Evolutionary conservation across 306 rosid species (phyloP).

Genomic region (Coriaria nepalensis): DNA sequence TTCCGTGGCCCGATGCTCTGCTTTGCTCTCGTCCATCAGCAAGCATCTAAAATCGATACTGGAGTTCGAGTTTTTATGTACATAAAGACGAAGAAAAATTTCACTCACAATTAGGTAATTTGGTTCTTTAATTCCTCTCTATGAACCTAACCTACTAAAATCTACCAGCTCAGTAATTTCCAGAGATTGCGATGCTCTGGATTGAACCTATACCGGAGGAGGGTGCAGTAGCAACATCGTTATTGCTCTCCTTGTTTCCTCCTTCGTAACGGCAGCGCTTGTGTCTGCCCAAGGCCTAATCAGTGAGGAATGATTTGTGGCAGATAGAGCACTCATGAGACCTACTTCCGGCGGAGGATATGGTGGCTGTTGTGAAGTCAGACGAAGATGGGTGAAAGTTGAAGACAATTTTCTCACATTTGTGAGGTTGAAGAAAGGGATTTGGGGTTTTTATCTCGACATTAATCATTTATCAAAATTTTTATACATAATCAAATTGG

Average conservation of each 20-base stretch:
- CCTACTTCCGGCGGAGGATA: conserved; percentile 34
- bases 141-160: neutral
- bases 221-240: conserved; percentile 33
- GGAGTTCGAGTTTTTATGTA: too few species aligned
- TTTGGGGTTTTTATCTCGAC: too few species aligned
- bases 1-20: too few species aligned
- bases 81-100: too few species aligned
- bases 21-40: too few species aligned
- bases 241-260: conserved; percentile 11
- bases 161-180: conserved; percentile 3
- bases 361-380: conserved; percentile 7
- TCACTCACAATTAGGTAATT: too few species aligned
- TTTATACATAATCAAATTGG: too few species aligned
- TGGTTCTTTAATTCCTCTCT: neutral
- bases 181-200: conserved; percentile 37
- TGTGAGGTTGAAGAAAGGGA: too few species aligned
- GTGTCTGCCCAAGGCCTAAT: conserved; percentile 97
- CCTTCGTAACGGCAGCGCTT: conserved; percentile 98
- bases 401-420: too few species aligned
- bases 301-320: conserved; percentile 78
- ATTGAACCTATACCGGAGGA: conserved; percentile 79
- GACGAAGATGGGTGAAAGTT: too few species aligned
- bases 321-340: conserved; percentile 82
- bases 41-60: too few species aligned
- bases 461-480: too few species aligned